These are phyloP conservation scores for Gossypium lobatum DNA, from an alignment of 441 rosid genomes.

Conservation along the genomic window DNA sequence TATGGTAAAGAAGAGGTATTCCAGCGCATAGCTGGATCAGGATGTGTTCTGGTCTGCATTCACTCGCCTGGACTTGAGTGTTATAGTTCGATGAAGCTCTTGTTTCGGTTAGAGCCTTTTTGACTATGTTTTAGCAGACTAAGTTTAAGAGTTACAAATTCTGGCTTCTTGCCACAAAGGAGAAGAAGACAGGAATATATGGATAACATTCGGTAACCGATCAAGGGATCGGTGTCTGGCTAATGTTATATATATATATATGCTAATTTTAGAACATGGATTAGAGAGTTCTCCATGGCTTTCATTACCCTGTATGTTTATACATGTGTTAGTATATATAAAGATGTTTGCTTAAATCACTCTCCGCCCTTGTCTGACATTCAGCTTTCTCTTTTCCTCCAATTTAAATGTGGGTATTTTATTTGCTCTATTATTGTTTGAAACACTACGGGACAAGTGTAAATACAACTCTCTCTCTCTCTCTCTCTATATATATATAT, in stretches of 20 bases:
- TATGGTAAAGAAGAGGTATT: constrained; percentile 19
- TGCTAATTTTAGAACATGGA: no score
- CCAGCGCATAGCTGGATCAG: constrained; percentile 34
- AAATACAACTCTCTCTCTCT: no score
- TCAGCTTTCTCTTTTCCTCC: background rate
- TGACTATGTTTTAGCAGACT: constrained; percentile 29
- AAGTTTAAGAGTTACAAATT: constrained; percentile 1
- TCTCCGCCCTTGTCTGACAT: background rate
- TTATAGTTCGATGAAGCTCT: constrained; percentile 26
- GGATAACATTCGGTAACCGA: constrained; percentile 25
- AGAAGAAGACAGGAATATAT: constrained; percentile 20
- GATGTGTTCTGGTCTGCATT: constrained; percentile 20
- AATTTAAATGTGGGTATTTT: background rate
- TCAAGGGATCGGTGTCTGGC: constrained; percentile 23
- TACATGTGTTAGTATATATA: constrained; percentile 19
- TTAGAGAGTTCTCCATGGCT: no score
- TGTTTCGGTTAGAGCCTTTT: constrained; percentile 20
- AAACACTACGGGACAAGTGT: constrained; percentile 23
- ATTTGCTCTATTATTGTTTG: background rate
- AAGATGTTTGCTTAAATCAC: constrained; percentile 26
- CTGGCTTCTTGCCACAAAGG: constrained; percentile 25
- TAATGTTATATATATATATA: constrained; percentile 20
- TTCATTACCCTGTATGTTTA: constrained; percentile 22
- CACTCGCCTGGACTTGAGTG: constrained; percentile 18
- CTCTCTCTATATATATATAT: background rate